phyloP scores from a whole-genome alignment of 1,139 yeast genomes.

The Candida albicans region DNA sequence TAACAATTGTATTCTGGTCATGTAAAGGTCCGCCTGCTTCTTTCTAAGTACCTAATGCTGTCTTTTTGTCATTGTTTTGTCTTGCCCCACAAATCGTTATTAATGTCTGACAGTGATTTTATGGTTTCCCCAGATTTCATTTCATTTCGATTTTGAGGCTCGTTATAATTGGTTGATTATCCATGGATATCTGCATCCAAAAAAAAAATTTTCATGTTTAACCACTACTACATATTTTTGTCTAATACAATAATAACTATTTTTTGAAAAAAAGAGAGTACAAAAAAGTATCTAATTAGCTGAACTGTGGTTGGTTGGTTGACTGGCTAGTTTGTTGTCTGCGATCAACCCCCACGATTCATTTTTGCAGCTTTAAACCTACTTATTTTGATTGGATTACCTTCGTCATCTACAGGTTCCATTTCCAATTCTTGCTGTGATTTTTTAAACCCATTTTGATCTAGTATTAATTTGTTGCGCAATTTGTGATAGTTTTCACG shows the following conservation, averaged over 20 bases:
- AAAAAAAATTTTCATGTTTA: too few relatives aligned
- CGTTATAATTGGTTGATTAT: too few relatives aligned
- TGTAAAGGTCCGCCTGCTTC: too few relatives aligned
- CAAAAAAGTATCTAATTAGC: background rate
- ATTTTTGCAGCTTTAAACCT: conserved; percentile 64
- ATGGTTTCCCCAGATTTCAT: too few relatives aligned
- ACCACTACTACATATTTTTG: background rate
- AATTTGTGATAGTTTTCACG: conserved; percentile 57
- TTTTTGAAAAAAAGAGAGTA: background rate
- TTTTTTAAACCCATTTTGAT: conserved; percentile 44
- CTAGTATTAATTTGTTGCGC: conserved; percentile 49
- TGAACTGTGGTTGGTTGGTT: background rate
- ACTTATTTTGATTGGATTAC: conserved; percentile 59
- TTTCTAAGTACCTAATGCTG: too few relatives aligned
- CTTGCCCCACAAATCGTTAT: too few relatives aligned
- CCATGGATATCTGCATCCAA: too few relatives aligned
- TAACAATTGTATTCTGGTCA: too few relatives aligned
- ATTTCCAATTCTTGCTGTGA: conserved; percentile 54
- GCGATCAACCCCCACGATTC: conserved; percentile 1
- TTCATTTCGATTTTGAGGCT: too few relatives aligned
- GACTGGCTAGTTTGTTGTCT: background rate
- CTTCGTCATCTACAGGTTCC: conserved; percentile 72
- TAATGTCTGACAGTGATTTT: too few relatives aligned
- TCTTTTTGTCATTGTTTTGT: too few relatives aligned
- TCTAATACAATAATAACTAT: background rate